phyloP scores from a whole-genome alignment of 129 eudicot species.

The Pittosporum tobira region DNA sequence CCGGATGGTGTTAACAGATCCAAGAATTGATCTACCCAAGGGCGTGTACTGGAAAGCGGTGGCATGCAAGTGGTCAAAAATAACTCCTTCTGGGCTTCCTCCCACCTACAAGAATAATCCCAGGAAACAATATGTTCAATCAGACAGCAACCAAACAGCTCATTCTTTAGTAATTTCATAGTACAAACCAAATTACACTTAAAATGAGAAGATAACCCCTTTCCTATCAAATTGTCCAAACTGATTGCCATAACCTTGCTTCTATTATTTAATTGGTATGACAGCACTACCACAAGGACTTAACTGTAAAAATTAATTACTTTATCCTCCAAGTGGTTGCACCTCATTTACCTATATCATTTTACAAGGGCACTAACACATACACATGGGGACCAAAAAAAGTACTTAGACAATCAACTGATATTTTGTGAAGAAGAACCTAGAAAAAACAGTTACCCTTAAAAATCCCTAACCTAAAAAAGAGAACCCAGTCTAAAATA shows the following conservation, averaged over 20 bases:
- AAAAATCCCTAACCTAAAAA: too few relatives aligned
- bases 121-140: conserved; percentile 7
- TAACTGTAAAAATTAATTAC: too few relatives aligned
- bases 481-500: too few relatives aligned
- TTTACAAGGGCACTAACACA: background rate
- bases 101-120: conserved; percentile 47
- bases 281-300: too few relatives aligned
- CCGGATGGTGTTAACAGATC: conserved; percentile 78
- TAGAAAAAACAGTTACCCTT: too few relatives aligned
- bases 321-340: too few relatives aligned
- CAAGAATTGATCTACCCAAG: conserved; percentile 89
- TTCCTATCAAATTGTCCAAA: too few relatives aligned
- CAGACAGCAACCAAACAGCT: background rate
- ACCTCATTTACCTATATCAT: too few relatives aligned
- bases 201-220: background rate
- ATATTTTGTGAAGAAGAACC: too few relatives aligned
- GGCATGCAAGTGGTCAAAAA: conserved; percentile 92
- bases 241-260: too few relatives aligned
- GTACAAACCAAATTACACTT: background rate
- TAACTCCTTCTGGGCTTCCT: conserved; percentile 73
- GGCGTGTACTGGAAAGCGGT: conserved; percentile 96
- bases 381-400: background rate
- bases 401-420: too few relatives aligned
- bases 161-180: background rate
- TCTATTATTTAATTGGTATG: too few relatives aligned